Base-by-base conservation (phyloP, 2,329 filamentous ascomycete genomes). In the Pleoardoris graminearum region DNA sequence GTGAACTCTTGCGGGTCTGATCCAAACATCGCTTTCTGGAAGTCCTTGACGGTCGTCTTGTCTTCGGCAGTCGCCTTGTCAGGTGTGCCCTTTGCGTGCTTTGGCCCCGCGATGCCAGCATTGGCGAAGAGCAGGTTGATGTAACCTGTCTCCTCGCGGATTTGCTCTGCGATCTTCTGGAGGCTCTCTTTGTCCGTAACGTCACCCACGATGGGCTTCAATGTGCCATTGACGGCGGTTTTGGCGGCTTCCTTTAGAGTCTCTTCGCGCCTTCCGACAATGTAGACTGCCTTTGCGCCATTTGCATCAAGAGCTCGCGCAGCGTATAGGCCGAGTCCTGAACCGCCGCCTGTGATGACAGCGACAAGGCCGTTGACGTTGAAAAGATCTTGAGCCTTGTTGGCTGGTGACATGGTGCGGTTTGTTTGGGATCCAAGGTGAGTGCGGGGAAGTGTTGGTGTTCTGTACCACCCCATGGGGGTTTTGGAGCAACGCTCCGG, bases 121-220 rank as follows among this genome's bases (percentile, higher is more conserved):
- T 67, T 67, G n/a, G 62, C 59, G 25, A 67, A 50, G 8, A 67
- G 45, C 16, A 66, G 50, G 35, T 67, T 60, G 19, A 65, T 48
- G 38, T 58, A 61, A 35, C 62, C 58, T 8, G 21, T 50, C 22
- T 61, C 53, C 10, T 33, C 27, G 19, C 46, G 43, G 10, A 66
- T 39, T 7, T 43, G 52, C 10, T 55, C 48, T 11, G 55, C 55
- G 2, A 63, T 45, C 19, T 46, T 37, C 25, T 59, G 35, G 14
- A 66, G 56, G 1, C 55, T 58, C 1, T 53, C 32, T 33, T 51
- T 53, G 14, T 44, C 53, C 4, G 63, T 62, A 7, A 67, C 50
- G 39, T 67, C 64, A 48, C 64, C 60, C 4, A 47, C 44, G 6
- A 47, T 47, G n/a, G 44, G 44, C 22, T 38, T 47, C 44, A 47